Evolutionary conservation across 495 filamentous ascomycete genomes (phyloP).

Genomic region (Staphylotrichum tortipilum): DNA sequence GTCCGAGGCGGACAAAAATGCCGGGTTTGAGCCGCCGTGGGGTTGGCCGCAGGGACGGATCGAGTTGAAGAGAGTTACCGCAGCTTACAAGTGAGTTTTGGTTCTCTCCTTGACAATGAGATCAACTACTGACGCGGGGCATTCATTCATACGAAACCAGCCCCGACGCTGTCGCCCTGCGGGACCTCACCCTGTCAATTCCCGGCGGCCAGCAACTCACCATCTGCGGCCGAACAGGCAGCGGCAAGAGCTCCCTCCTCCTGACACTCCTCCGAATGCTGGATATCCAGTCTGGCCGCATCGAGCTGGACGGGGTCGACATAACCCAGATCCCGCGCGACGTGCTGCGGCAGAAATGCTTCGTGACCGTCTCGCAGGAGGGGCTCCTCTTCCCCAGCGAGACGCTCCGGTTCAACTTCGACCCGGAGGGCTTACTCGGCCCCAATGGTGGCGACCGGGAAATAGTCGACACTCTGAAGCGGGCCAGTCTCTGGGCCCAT

Average conservation of each 20-base stretch:
- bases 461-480: constrained; percentile 9
- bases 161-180: constrained; percentile 17
- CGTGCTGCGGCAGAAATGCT: constrained; percentile 21
- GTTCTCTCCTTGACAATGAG: neutral
- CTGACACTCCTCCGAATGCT: constrained; percentile 30
- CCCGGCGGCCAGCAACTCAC: constrained; percentile 26
- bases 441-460: neutral
- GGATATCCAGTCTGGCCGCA: constrained; percentile 20
- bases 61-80: constrained; percentile 14
- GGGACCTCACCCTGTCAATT: constrained; percentile 26
- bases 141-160: neutral
- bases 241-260: constrained; percentile 34
- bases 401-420: constrained; percentile 19
- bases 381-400: constrained; percentile 29
- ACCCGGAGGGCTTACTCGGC: constrained; percentile 3
- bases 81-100: neutral
- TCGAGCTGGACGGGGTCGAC: constrained; percentile 30
- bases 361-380: constrained; percentile 40
- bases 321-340: constrained; percentile 19
- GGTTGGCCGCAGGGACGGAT: constrained; percentile 31
- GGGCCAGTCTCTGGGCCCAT: constrained; percentile 12
- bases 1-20: constrained; percentile 17
- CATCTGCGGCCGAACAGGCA: constrained; percentile 29
- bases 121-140: neutral
- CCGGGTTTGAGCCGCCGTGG: neutral